A percentile compares a stretch with the other conserved stretches of the same genome.
These are phyloP conservation scores for Lasiosphaeria ovina DNA, from an alignment of 495 filamentous ascomycete genomes.

Conservation along the genomic window DNA sequence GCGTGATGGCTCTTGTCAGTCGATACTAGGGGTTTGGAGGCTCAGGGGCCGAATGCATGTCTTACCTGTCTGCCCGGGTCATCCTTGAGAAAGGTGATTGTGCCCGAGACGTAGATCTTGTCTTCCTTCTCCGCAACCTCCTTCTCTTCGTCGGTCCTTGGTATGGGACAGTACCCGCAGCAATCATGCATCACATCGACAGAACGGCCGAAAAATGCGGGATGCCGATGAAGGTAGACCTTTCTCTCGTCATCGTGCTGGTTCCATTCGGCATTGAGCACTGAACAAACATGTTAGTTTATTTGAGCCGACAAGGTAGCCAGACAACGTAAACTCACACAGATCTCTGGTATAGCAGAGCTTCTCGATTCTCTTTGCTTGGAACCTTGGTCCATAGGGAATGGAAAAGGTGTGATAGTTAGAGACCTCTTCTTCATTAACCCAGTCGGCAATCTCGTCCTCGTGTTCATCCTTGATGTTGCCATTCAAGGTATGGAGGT, in stretches of 20 bases:
- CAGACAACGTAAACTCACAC: constrained; percentile 27
- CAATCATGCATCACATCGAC: constrained; percentile 72
- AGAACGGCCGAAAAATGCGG: constrained; percentile 67
- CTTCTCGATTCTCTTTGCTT: constrained; percentile 73
- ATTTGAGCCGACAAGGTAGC: constrained; percentile 1
- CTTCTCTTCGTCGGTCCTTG: constrained; percentile 64
- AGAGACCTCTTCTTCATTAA: constrained; percentile 67
- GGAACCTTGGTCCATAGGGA: constrained; percentile 69
- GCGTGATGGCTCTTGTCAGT: constrained; percentile 8
- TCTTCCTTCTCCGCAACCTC: constrained; percentile 66
- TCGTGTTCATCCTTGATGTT: constrained; percentile 71
- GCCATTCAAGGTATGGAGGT: constrained; percentile 35
- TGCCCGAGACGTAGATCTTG: constrained; percentile 70
- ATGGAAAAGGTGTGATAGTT: constrained; percentile 76
- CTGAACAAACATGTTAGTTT: constrained; percentile 18
- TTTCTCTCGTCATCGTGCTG: constrained; percentile 59
- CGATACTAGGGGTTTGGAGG: not conserved
- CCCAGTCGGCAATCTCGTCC: constrained; percentile 81
- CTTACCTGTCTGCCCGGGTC: constrained; percentile 71
- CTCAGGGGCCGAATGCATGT: not conserved
- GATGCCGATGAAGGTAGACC: constrained; percentile 76
- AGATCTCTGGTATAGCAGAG: constrained; percentile 75
- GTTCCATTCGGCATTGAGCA: constrained; percentile 89
- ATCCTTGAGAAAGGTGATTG: constrained; percentile 69
- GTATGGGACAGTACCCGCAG: constrained; percentile 71